These are phyloP conservation scores for Trichoderma atrobrunneum DNA, from an alignment of 2,329 filamentous ascomycete species.

Conservation along the genomic window DNA sequence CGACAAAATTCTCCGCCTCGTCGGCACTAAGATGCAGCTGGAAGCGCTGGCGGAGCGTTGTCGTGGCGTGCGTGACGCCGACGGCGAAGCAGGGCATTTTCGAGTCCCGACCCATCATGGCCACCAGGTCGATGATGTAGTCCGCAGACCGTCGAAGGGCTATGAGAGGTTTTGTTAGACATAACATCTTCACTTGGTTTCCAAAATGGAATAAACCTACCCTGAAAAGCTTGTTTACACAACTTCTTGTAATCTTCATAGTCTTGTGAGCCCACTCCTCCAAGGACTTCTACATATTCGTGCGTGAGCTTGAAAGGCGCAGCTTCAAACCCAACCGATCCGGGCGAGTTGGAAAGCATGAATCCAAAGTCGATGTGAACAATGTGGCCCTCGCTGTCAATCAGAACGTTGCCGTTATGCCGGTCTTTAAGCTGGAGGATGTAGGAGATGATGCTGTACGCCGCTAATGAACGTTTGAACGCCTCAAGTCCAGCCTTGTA, in stretches of 20 bases:
- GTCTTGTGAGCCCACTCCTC: constrained; percentile 65
- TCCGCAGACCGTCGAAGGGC: constrained; percentile 76
- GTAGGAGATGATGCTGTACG: constrained; percentile 83
- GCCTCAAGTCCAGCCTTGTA: constrained; percentile 72
- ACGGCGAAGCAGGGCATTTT: constrained; percentile 82
- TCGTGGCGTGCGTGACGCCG: constrained; percentile 68
- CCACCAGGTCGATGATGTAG: constrained; percentile 75
- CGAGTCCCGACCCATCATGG: constrained; percentile 79
- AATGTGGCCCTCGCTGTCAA: constrained; percentile 82
- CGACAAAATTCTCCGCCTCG: constrained; percentile 77
- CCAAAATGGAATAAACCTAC: constrained; percentile 41
- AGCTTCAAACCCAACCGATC: constrained; percentile 80
- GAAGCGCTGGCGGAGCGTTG: constrained; percentile 68
- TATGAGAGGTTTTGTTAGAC: constrained; percentile 31
- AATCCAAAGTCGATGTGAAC: constrained; percentile 90
- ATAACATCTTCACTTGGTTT: background rate
- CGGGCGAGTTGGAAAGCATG: constrained; percentile 83
- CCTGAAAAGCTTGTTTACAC: constrained; percentile 82
- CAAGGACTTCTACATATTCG: constrained; percentile 81
- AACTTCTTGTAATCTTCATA: constrained; percentile 74
- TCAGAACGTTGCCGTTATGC: constrained; percentile 82
- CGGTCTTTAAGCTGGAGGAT: constrained; percentile 81
- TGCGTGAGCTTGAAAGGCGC: constrained; percentile 84
- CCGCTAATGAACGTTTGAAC: constrained; percentile 77
- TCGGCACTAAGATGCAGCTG: constrained; percentile 80